A percentile compares a stretch with the other conserved stretches of the same genome.
Conservation (phyloP, 2,329 filamentous ascomycete genomes). For the Dothidotthia symphoricarpi region DNA sequence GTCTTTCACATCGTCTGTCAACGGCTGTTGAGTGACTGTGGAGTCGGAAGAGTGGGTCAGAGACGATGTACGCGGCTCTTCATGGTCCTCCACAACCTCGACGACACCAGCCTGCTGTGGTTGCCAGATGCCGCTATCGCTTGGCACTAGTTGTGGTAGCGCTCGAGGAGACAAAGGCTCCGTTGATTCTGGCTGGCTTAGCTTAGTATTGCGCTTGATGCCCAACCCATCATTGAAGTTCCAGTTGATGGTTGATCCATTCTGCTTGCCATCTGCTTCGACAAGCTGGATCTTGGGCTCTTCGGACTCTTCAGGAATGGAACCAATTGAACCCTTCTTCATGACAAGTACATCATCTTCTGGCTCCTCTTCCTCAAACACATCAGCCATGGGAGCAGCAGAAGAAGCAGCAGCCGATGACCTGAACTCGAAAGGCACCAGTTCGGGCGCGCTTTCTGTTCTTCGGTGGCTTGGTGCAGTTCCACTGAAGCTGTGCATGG, state of each 20-base stretch:
- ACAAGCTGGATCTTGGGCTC: conserved; percentile 48
- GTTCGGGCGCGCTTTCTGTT: conserved; percentile 76
- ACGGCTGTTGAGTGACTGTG: conserved; percentile 43
- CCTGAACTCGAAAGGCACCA: conserved; percentile 68
- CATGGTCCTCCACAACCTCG: conserved; percentile 48
- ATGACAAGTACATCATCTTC: conserved; percentile 52
- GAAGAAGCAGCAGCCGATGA: conserved; percentile 54
- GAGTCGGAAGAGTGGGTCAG: conserved; percentile 53
- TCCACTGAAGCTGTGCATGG: conserved; percentile 73
- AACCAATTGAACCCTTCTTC: conserved; percentile 14
- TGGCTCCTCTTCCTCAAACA: conserved; percentile 77
- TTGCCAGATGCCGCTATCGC: conserved; percentile 9
- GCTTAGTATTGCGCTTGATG: conserved; percentile 27
- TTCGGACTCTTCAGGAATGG: conserved; percentile 41
- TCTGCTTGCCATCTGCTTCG: conserved; percentile 43
- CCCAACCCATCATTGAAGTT: conserved; percentile 43
- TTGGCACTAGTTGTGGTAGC: conserved; percentile 11
- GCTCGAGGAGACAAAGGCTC: conserved; percentile 31
- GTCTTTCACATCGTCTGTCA: conserved; percentile 36
- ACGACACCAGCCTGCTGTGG: conserved; percentile 35
- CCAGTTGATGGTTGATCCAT: conserved; percentile 46
- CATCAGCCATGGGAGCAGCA: conserved; percentile 76
- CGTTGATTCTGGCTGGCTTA: conserved; percentile 6
- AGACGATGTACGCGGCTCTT: conserved; percentile 51
- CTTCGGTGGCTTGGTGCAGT: conserved; percentile 76